Conservation (phyloP, 2,329 filamentous ascomycete species). For the Alternaria incomplexa region DNA sequence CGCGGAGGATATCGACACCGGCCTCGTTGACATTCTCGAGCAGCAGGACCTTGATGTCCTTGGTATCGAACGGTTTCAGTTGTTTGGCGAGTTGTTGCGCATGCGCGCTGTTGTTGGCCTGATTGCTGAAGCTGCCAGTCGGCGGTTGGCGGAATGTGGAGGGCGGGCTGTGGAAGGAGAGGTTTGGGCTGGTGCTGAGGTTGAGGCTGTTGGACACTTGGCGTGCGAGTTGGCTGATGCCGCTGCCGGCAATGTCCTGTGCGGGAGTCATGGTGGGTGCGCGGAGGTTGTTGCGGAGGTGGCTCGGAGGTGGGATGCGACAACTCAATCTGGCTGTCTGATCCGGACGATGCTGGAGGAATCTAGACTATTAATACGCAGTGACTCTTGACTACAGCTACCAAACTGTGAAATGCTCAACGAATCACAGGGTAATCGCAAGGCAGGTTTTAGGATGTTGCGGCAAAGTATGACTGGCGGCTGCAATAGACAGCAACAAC, state of each 20-base stretch:
- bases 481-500: slow-evolving; percentile 23
- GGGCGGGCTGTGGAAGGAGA: slow-evolving; percentile 76
- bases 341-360: slow-evolving; percentile 16
- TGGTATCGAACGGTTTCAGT: slow-evolving; percentile 92
- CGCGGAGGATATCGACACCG: slow-evolving; percentile 79
- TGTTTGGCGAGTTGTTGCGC: slow-evolving; percentile 65
- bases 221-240: slow-evolving; percentile 48
- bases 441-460: slow-evolving; percentile 9
- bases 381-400: not conserved
- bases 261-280: slow-evolving; percentile 43
- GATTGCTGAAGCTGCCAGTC: slow-evolving; percentile 40
- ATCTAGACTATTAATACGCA: not conserved
- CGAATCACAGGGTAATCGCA: slow-evolving; percentile 8
- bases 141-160: slow-evolving; percentile 59
- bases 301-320: slow-evolving; percentile 21
- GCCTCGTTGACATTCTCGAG: slow-evolving; percentile 96
- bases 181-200: slow-evolving; percentile 75
- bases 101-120: slow-evolving; percentile 11
- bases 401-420: not conserved
- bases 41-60: slow-evolving; percentile 94
- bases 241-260: slow-evolving; percentile 44
- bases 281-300: slow-evolving; percentile 28
- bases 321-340: slow-evolving; percentile 25
- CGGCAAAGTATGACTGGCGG: slow-evolving; percentile 19
- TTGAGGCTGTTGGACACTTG: slow-evolving; percentile 65